Conservation (phyloP, 805 yeast genomes). For the Vanderwaltozyma tropicalis region DNA sequence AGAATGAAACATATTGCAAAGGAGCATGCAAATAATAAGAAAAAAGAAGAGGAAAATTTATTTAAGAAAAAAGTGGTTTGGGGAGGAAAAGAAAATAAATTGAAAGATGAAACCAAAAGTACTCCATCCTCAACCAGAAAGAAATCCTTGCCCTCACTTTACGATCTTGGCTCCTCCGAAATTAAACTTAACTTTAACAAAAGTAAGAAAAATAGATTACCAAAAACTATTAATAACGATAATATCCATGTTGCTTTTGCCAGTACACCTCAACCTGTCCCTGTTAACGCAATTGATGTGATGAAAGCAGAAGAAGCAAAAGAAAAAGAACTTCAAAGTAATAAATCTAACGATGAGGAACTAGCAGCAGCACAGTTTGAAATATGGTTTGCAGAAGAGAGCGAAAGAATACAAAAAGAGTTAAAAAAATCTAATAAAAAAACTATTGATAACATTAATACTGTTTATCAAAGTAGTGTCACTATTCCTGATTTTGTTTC, state of each 20-base stretch:
- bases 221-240: background rate
- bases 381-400: conserved; percentile 79
- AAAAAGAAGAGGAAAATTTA: too few species aligned
- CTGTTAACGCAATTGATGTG: conserved; percentile 1
- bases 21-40: background rate
- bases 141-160: conserved; percentile 16
- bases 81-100: conserved; percentile 7
- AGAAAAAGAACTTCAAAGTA: conserved; percentile 1
- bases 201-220: background rate
- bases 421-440: conserved; percentile 7
- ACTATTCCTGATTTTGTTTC: background rate
- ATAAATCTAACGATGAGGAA: conserved; percentile 51
- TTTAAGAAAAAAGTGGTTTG: conserved; percentile 18
- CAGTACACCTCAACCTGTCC: background rate
- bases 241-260: conserved; percentile 1
- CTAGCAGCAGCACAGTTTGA: conserved; percentile 79
- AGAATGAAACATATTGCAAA: conserved; percentile 10
- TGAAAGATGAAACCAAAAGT: background rate
- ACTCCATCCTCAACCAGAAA: conserved; percentile 1
- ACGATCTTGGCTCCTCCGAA: conserved; percentile 2
- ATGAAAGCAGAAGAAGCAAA: background rate
- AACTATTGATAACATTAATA: conserved; percentile 7
- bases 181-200: background rate
- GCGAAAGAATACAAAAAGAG: conserved; percentile 48
- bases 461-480: conserved; percentile 8